Evolutionary conservation across 2,329 filamentous ascomycete species (phyloP), one percentile per base, ranked within the genome.

Genomic region (Ambrosiella cleistominuta): DNA sequence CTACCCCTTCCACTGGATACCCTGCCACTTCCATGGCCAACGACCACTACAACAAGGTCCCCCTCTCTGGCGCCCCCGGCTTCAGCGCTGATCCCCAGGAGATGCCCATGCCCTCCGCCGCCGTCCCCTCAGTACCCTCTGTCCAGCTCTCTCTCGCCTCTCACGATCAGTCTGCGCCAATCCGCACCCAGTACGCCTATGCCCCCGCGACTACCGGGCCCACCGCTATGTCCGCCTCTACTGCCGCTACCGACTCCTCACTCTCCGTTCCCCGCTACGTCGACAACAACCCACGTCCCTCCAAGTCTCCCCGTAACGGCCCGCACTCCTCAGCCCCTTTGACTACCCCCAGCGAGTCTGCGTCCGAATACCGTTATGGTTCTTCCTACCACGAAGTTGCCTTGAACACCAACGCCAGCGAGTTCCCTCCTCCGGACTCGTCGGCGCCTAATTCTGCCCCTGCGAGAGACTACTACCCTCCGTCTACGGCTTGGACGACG

Each of bases 251-350:
- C 1, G 75, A 77, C 56, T 71, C 69, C 60, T 70, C 70, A 17
- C 70, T 80, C 58, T 78, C 70, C 63, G 73, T 81, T 51, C 77
- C 78, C 9, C 72, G 78, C 62, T 81, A 80, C 63, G 72, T 81
- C 53, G 78, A 81, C 64, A 70, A 66, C 62, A 78, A 75, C 62
- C 71, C 75, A 5, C 72, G 78, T 19, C 76, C 78, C 13, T 68
- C 74, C 42, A 81, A 81, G 67, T 79, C 76, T 63, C 76, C 78
- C 0, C 73, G 79, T 1, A 75, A 79, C 60, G 70, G 69, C 9
- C 74, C 71, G 65, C 75, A 80, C 62, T 75, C 75, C 55, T 79
- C 78, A 1, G 67, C 68, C 11, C 69, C 71, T 44, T 76, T 77
- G 19, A 68, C 78, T 38, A 68, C 71, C 40, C 73, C 72, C 64